phyloP scores from a whole-genome alignment of 371 early-diverging fungal genomes.

The Actinomortierella ambigua region DNA sequence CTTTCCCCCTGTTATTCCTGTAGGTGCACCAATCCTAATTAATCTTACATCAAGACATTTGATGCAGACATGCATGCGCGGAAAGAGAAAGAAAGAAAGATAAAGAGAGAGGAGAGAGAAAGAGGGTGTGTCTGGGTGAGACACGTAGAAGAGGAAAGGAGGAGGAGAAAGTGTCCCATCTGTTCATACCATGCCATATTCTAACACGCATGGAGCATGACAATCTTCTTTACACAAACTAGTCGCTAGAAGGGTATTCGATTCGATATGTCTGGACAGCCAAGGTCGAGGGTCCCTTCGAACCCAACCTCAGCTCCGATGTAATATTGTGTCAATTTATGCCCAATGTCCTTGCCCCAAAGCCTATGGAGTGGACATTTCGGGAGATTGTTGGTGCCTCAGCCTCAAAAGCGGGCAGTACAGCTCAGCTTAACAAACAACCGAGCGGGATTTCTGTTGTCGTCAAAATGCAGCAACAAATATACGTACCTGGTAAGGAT shows the following conservation, averaged over 20 bases:
- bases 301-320: slow-evolving; percentile 24
- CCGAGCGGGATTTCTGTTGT: slow-evolving; percentile 15
- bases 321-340: slow-evolving; percentile 43
- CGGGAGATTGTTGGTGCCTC: slow-evolving; percentile 19
- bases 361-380: slow-evolving; percentile 45
- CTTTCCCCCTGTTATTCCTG: slow-evolving; percentile 46
- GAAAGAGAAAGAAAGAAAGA: too few species aligned
- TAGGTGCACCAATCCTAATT: slow-evolving; percentile 15
- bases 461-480: slow-evolving; percentile 44
- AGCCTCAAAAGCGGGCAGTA: slow-evolving; percentile 19
- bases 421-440: slow-evolving; percentile 30
- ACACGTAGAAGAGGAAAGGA: too few species aligned
- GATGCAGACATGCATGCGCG: too few species aligned
- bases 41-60: too few species aligned
- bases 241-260: slow-evolving; percentile 33
- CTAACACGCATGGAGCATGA: too few species aligned
- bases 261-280: slow-evolving; percentile 58
- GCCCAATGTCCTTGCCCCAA: slow-evolving; percentile 41
- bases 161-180: too few species aligned
- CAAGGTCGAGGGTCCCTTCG: slow-evolving; percentile 56
- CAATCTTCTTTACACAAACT: background rate
- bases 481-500: slow-evolving; percentile 37
- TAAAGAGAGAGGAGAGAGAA: too few species aligned
- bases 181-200: too few species aligned
- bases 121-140: too few species aligned